Conservation (phyloP, 495 filamentous ascomycete species). For the Entonaema liquescens region DNA sequence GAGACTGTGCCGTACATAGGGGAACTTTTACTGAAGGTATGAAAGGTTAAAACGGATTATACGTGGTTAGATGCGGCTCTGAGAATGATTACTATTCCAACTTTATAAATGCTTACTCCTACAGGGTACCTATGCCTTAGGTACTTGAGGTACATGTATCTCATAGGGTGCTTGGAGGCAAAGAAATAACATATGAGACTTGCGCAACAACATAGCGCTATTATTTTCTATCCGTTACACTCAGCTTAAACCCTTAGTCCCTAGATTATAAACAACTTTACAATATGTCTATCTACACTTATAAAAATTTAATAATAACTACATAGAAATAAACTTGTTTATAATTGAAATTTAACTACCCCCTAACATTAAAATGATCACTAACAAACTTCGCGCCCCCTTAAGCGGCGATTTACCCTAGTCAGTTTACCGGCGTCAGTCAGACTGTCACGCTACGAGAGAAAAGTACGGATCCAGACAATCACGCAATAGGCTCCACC, state of each 20-base stretch:
- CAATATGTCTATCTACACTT: no score
- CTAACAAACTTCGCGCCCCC: conserved; percentile 9
- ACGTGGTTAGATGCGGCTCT: conserved; percentile 31
- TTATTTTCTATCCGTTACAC: background rate
- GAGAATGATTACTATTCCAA: background rate
- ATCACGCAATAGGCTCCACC: conserved; percentile 37
- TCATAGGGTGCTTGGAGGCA: background rate
- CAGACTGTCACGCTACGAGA: conserved; percentile 17
- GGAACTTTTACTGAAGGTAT: no score
- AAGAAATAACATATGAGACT: background rate
- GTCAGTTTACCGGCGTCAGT: conserved; percentile 10
- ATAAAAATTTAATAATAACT: no score
- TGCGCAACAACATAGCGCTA: background rate
- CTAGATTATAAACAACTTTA: no score
- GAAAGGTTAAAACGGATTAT: background rate
- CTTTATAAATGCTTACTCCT: conserved; percentile 2
- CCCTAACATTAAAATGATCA: background rate
- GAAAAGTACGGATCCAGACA: conserved; percentile 33
- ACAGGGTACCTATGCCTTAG: no score
- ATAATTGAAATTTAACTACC: no score
- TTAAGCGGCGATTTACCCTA: conserved; percentile 8
- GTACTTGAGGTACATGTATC: background rate
- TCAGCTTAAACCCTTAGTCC: background rate
- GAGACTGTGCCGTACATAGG: conserved; percentile 31
- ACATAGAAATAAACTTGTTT: background rate